Conservation (phyloP, 1,139 yeast species). For the Suhomyces taliae region DNA sequence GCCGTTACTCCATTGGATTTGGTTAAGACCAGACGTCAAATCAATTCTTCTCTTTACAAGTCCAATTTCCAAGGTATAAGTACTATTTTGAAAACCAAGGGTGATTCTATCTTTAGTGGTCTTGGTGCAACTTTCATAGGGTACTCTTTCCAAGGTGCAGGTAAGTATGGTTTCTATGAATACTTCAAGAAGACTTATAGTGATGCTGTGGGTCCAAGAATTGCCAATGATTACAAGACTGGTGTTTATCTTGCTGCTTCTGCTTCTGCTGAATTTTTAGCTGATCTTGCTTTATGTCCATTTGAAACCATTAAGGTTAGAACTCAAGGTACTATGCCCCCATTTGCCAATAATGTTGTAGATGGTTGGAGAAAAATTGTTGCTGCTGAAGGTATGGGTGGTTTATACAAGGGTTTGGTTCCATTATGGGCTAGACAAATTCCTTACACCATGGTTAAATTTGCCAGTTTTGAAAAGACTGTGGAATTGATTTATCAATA, state of each 20-base stretch:
- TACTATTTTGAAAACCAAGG: constrained; percentile 69
- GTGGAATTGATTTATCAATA: constrained; percentile 69
- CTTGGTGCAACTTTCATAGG: constrained; percentile 90
- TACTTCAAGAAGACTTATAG: constrained; percentile 77
- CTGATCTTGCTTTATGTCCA: constrained; percentile 87
- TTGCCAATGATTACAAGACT: constrained; percentile 66
- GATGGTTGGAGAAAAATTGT: constrained; percentile 70
- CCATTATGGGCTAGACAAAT: constrained; percentile 95
- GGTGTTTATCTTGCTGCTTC: constrained; percentile 78
- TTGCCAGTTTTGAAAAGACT: constrained; percentile 88
- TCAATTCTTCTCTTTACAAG: constrained; percentile 65
- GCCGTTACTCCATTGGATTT: constrained; percentile 89
- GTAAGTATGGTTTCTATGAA: constrained; percentile 94
- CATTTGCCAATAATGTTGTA: constrained; percentile 59
- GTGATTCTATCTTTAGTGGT: constrained; percentile 82
- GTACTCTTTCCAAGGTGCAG: constrained; percentile 92
- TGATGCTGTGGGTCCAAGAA: constrained; percentile 64
- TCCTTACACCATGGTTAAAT: constrained; percentile 95
- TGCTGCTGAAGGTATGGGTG: constrained; percentile 66
- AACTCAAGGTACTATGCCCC: constrained; percentile 91
- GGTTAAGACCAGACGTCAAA: constrained; percentile 91
- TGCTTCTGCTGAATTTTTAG: constrained; percentile 90
- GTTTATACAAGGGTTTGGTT: constrained; percentile 80
- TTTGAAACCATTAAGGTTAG: constrained; percentile 91
- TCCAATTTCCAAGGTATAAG: constrained; percentile 80